Evolutionary conservation across 208 protist species (phyloP).

Genomic region (Crithidia expoeki): DNA sequence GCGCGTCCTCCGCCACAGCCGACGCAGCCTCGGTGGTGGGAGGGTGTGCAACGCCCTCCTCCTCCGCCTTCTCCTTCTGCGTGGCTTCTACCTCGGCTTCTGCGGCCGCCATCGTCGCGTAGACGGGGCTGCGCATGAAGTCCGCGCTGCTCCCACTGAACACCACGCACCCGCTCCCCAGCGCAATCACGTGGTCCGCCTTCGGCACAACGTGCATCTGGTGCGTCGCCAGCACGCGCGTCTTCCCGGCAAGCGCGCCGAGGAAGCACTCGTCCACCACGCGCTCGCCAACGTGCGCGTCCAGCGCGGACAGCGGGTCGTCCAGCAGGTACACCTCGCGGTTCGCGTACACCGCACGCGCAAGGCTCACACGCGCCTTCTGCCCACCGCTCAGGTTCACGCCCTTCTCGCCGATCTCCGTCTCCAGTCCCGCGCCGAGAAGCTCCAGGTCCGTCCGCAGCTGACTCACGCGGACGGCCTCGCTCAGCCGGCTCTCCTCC

Average conservation of each 20-base stretch:
- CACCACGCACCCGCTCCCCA: conserved; percentile 64
- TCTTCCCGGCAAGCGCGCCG: conserved; percentile 76
- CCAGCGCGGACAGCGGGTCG: conserved; percentile 93
- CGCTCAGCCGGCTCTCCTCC: conserved; percentile 46
- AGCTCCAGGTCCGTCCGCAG: conserved; percentile 85
- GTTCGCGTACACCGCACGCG: conserved; percentile 88
- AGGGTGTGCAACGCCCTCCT: too few relatives aligned
- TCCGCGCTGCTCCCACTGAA: conserved; percentile 46
- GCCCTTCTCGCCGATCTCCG: conserved; percentile 90
- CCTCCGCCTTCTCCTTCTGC: too few relatives aligned
- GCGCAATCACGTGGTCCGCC: conserved; percentile 85
- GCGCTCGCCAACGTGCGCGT: conserved; percentile 79
- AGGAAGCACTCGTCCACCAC: conserved; percentile 56
- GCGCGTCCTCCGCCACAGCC: too few relatives aligned
- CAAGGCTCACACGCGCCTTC: conserved; percentile 83
- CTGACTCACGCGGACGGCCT: conserved; percentile 63
- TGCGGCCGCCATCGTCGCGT: too few relatives aligned
- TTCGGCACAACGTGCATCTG: conserved; percentile 88
- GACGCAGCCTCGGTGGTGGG: too few relatives aligned
- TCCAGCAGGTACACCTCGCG: conserved; percentile 91
- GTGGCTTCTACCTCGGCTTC: too few relatives aligned
- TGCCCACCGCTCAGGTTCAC: too few relatives aligned
- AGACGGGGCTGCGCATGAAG: too few relatives aligned
- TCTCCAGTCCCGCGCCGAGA: conserved; percentile 86
- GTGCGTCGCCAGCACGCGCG: conserved; percentile 94